A percentile compares a stretch with the other conserved stretches of the same genome.
Evolutionary conservation across 2,329 filamentous ascomycete genomes (phyloP).

Genomic region (Thelonectria discophora): DNA sequence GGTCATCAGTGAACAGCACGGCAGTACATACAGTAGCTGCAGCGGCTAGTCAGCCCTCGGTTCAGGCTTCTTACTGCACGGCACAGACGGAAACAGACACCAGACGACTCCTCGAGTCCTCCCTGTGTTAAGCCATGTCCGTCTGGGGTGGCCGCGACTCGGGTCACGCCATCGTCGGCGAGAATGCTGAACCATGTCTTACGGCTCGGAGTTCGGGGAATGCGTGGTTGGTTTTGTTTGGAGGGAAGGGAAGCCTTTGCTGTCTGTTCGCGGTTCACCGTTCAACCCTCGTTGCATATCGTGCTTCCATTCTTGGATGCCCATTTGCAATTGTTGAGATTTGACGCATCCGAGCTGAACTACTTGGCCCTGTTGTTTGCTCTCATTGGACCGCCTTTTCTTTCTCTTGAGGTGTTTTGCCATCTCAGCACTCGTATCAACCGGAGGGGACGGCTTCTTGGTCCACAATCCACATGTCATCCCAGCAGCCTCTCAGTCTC

Average conservation of each 20-base stretch:
- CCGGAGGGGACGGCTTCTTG: neutral
- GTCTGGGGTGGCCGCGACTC: slow-evolving; percentile 11
- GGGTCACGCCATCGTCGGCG: slow-evolving; percentile 19
- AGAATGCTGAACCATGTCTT: slow-evolving; percentile 11
- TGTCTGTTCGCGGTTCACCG: neutral
- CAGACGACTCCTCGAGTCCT: neutral
- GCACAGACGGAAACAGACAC: slow-evolving; percentile 1
- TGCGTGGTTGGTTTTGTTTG: slow-evolving; percentile 13
- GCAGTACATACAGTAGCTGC: slow-evolving; percentile 10
- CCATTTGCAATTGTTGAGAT: neutral
- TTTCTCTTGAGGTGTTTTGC: neutral
- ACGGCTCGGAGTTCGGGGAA: slow-evolving; percentile 1
- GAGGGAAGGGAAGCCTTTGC: neutral
- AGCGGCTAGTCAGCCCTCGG: neutral
- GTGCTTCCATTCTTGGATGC: slow-evolving; percentile 1
- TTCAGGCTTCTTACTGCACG: slow-evolving; percentile 5
- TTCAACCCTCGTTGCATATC: neutral
- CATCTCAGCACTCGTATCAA: neutral
- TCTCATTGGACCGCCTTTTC: neutral
- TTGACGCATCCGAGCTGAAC: neutral
- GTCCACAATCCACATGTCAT: neutral
- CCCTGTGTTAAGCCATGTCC: slow-evolving; percentile 7
- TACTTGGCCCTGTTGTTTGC: neutral
- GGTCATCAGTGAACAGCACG: slow-evolving; percentile 1
- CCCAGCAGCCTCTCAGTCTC: neutral